Base-by-base conservation (phyloP, 176 grass and related monocot genomes). In the Pontederia crassipes region DNA sequence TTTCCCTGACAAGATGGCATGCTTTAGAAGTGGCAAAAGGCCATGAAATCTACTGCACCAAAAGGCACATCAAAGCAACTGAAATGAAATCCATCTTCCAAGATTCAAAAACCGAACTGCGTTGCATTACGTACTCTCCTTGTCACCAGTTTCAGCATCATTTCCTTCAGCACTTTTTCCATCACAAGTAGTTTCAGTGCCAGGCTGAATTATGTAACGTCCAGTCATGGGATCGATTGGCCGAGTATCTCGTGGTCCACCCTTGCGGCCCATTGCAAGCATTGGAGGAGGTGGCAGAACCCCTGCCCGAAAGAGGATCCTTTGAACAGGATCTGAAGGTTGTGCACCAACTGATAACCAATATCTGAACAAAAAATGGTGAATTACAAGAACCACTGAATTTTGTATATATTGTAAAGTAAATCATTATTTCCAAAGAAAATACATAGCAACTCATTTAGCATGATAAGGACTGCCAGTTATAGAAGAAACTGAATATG, bases 331-430 rank as follows among this genome's bases (percentile, higher is more conserved):
- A 45, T 89, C 93, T 58, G 87, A 92, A 28, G 87, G 93, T 17
- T 98, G 87, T 29, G 93, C 93, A 12, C 87, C 87, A 57, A 98
- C 88, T 13, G 88, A 98, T 2, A 98, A 49, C 93, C 88, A 98
- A 61, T 89, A 92, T 78, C 85, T 95, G 62, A n/a, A 60, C 17
- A 49, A 11, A 50, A n/a, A 64, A 65, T 18, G 14, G 4, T 0
- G 12, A n/a, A 62, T 13, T 14, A 51, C 10, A 51, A 28, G 18
- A 13, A 51, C 32, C 32, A 40, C 20, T 40, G 32, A 40, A 1
- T 7, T 40, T 40, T 40, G 32, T 40, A 40, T 40, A 40, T 7
- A 40, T 7, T 7, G 32, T 40, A 40, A 1, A 40, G 1, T 40
- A 40, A 40, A 1, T 40, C 32, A 4, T 40, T 40, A 40, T 1